phyloP scores from a whole-genome alignment of 2,329 filamentous ascomycete species.

The Sporothrix protearum region DNA sequence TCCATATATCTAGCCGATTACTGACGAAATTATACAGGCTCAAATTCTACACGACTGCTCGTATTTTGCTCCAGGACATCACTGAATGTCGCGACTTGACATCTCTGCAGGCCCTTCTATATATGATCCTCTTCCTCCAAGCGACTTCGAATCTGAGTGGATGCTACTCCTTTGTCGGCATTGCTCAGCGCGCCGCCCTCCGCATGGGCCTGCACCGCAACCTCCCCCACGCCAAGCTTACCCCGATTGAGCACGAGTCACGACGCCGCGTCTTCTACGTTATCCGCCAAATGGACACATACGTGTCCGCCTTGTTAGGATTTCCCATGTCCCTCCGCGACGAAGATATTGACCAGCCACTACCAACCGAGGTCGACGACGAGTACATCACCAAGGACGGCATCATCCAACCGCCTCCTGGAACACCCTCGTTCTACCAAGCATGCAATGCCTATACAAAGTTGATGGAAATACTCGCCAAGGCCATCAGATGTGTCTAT shows the following conservation, averaged over 20 bases:
- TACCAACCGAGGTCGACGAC: slow-evolving; percentile 63
- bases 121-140: slow-evolving; percentile 78
- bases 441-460: slow-evolving; percentile 64
- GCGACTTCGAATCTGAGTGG: slow-evolving; percentile 73
- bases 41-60: slow-evolving; percentile 69
- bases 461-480: slow-evolving; percentile 61
- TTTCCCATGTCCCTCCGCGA: slow-evolving; percentile 61
- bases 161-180: slow-evolving; percentile 76
- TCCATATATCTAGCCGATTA: slow-evolving; percentile 14
- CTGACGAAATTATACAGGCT: slow-evolving; percentile 46
- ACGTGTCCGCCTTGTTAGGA: slow-evolving; percentile 63
- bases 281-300: slow-evolving; percentile 67
- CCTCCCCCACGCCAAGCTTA: slow-evolving; percentile 60
- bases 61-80: slow-evolving; percentile 61
- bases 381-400: slow-evolving; percentile 60
- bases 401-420: slow-evolving; percentile 53
- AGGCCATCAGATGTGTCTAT: slow-evolving; percentile 64
- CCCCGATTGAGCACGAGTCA: slow-evolving; percentile 60
- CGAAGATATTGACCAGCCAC: slow-evolving; percentile 65
- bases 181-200: slow-evolving; percentile 71
- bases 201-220: slow-evolving; percentile 75
- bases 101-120: slow-evolving; percentile 71
- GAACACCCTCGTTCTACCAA: slow-evolving; percentile 57
- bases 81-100: slow-evolving; percentile 69
- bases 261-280: slow-evolving; percentile 65